These are phyloP conservation scores for Hypoxylon sp. DNA, from an alignment of 2,329 filamentous ascomycete genomes.

Conservation along the genomic window DNA sequence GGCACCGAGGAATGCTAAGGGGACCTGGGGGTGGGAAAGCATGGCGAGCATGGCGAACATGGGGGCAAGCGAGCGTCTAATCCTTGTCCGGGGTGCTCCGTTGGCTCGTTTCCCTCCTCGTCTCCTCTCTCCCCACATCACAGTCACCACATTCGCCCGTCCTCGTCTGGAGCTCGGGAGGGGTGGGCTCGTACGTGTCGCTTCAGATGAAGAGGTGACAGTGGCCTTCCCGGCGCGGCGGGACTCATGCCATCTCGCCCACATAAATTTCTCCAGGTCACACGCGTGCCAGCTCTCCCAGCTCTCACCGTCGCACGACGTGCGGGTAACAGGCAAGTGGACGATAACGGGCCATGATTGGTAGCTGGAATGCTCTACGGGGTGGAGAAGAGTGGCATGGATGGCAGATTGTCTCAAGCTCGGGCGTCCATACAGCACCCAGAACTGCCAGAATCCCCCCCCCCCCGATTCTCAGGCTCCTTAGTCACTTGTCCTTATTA, in stretches of 20 bases:
- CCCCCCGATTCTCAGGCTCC: too few species aligned
- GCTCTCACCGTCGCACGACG: slow-evolving; percentile 26
- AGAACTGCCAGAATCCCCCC: too few species aligned
- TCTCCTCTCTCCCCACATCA: too few species aligned
- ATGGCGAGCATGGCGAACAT: slow-evolving; percentile 7
- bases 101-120: background rate
- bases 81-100: slow-evolving; percentile 17
- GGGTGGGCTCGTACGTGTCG: slow-evolving; percentile 23
- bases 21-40: too few species aligned
- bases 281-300: slow-evolving; percentile 29
- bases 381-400: slow-evolving; percentile 19
- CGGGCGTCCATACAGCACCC: slow-evolving; percentile 23
- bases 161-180: slow-evolving; percentile 14
- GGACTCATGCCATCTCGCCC: slow-evolving; percentile 17
- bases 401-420: slow-evolving; percentile 27
- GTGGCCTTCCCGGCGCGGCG: slow-evolving; percentile 25
- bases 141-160: background rate
- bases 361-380: slow-evolving; percentile 24
- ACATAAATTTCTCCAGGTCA: slow-evolving; percentile 33
- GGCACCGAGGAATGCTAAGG: slow-evolving; percentile 20
- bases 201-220: slow-evolving; percentile 9
- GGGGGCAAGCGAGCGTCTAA: slow-evolving; percentile 2
- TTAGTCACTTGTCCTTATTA: slow-evolving; percentile 20
- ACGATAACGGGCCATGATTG: slow-evolving; percentile 17
- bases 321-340: slow-evolving; percentile 27